Conservation (phyloP, 352 stramenopile species). For the Globisporangium parvum region DNA sequence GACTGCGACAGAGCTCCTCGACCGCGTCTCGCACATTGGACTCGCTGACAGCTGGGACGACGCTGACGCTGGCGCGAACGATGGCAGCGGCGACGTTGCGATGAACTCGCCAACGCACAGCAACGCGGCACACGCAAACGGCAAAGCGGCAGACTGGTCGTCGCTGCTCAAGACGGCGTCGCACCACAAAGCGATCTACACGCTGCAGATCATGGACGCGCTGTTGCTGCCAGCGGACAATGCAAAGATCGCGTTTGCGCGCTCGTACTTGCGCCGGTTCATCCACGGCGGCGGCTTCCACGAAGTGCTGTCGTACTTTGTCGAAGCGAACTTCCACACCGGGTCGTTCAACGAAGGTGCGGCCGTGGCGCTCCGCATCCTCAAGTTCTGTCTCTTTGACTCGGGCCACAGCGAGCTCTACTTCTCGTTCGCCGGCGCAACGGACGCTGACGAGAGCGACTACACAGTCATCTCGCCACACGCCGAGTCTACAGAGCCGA, state of each 20-base stretch:
- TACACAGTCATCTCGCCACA: constrained; percentile 13
- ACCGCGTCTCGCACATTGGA: constrained; percentile 54
- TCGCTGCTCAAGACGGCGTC: constrained; percentile 64
- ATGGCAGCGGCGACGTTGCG: constrained; percentile 21
- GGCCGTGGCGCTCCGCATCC: constrained; percentile 72
- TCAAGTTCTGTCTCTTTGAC: constrained; percentile 83
- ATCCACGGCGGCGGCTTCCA: constrained; percentile 72
- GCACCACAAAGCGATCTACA: constrained; percentile 82
- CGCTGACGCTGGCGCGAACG: background rate
- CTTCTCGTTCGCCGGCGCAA: constrained; percentile 17
- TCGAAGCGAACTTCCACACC: constrained; percentile 57
- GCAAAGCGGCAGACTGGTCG: constrained; percentile 48
- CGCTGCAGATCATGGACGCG: constrained; percentile 83
- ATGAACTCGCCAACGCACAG: constrained; percentile 26
- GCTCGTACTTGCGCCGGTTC: constrained; percentile 65
- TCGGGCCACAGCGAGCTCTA: constrained; percentile 49
- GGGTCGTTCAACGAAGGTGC: constrained; percentile 81
- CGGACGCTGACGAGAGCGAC: constrained; percentile 14
- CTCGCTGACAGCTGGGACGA: constrained; percentile 17
- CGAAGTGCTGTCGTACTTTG: constrained; percentile 81
- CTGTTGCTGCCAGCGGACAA: constrained; percentile 67
- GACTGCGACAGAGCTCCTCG: constrained; percentile 62
- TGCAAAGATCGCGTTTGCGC: constrained; percentile 48
- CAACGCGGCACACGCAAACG: constrained; percentile 1
- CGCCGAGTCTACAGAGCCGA: constrained; percentile 10